Evolutionary conservation across 179 eudicot genomes (phyloP), one percentile per base, ranked within the genome.

Genomic region (Beta lomatogona): DNA sequence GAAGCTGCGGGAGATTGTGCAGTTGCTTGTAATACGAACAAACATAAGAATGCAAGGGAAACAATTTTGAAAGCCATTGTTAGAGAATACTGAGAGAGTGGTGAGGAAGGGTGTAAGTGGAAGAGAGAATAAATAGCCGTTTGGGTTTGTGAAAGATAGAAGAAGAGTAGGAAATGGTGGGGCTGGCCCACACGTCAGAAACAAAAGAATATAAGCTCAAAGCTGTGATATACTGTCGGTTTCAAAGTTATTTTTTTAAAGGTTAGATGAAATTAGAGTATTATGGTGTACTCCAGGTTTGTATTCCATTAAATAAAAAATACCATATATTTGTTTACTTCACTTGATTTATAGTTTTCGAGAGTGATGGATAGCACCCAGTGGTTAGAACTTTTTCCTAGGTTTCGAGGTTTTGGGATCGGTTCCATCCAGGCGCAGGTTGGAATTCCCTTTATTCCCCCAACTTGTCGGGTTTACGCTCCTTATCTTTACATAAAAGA

Each of bases 1-100:
- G 80, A 41, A 52, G 83, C 7, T 18, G 83, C 44, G 10, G 80
- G 86, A 21, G 82, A 68, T 36, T 75, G 72, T 54, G 86, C 80
- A 21, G 73, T 13, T 9, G 73, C 13, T 76, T 44, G 28, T 12
- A 28, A 2, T 0, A 53, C 1, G 28, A 79, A 55, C 45, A 79
- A 75, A 6, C 75, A 11, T 3, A 79, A 18, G 45, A 79, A 58
- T 22, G 71, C 36, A 22, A 71, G 55, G 12, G 76, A 53, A 36
- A 68, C 13, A 21, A 50, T n/a, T 53, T 14, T 63, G 1, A 5
- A 21, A 22, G 76, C 76, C 76, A 79, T 79, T 69, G 54, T 28
- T 78, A 36, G 41, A 36, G 7, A 15, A 15, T 28, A 22, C 48
- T 48, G 36, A 7, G 67, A 18, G 16, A 63, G 22, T 9, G 4